Base-by-base conservation (phyloP, 108 stramenopile species). In the Seminavis robusta region DNA sequence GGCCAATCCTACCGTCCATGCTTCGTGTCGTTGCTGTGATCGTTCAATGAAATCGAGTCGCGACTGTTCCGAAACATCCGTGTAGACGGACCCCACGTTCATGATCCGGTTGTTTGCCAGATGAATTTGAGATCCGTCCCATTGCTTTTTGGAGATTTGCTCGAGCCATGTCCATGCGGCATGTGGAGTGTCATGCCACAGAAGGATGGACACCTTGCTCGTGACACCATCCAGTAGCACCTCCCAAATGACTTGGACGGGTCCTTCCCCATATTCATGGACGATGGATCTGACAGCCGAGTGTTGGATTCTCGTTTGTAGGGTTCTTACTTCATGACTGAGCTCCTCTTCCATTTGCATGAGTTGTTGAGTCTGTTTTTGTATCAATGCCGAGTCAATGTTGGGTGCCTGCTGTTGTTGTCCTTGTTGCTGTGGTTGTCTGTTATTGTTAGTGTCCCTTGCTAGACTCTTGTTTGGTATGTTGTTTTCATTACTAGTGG, bases 131-230 rank as follows among this genome's bases (percentile, higher is more conserved):
- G 73, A 65, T 4, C 61, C 71, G 42, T 70, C 60, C 79, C 79
- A 80, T 7, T 57, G 38, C 13, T 61, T 47, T 21, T 61, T 61
- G 63, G 45, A 42, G 28, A 80, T 74, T 48, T 80, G 79, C 19
- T 80, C 63, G 17, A 80, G 31, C 50, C 56, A 64, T 16, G 66
- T 71, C 79, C 79, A 80, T 4, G 65, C 67, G 9, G 79, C 73
- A 47, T 80, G 79, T 5, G 79, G 79, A 0, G 79, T 73, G 36
- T 74, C 73, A 36, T 69, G 63, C 60, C 63, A 74, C 39, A 80
- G 55, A 24, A 59, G 23, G 28, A 80, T 80, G 27, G 59, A 48
- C 20, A 80, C 64, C 30, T 24, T 20, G n/a, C n/a, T n/a, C n/a
- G n/a, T n/a, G n/a, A n/a, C n/a, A n/a, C n/a, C n/a, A n/a, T n/a